A percentile compares a stretch with the other conserved stretches of the same genome.
These are phyloP conservation scores for Penicillium sp. DNA, from an alignment of 2,329 filamentous ascomycete genomes.

Conservation along the genomic window DNA sequence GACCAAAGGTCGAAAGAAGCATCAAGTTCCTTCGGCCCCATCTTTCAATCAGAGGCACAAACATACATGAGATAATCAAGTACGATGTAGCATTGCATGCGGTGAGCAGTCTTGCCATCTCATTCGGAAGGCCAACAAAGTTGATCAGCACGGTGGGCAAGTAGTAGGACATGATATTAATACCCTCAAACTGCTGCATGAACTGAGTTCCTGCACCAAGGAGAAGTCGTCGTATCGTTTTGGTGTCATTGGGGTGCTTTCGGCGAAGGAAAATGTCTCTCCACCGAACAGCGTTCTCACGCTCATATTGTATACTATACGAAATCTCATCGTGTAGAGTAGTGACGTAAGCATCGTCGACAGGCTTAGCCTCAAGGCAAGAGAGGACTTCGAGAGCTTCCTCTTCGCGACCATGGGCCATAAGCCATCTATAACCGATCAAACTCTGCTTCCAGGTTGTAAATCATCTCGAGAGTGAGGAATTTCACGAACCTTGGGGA, in stretches of 20 bases:
- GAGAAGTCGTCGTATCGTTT: conserved; percentile 29
- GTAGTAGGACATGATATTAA: conserved; percentile 48
- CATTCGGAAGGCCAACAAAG: conserved; percentile 56
- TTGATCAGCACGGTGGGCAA: conserved; percentile 62
- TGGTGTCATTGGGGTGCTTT: conserved; percentile 18
- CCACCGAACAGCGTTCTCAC: conserved; percentile 53
- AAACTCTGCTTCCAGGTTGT: too few relatives aligned
- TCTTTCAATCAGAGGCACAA: conserved; percentile 53
- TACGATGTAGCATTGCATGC: conserved; percentile 56
- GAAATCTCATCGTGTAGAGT: conserved; percentile 50
- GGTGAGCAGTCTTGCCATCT: conserved; percentile 57
- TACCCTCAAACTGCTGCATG: conserved; percentile 49
- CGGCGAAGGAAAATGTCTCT: conserved; percentile 48
- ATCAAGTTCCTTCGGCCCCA: conserved; percentile 60
- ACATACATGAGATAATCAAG: too few relatives aligned
- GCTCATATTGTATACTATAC: conserved; percentile 52
- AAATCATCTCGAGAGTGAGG: neutral
- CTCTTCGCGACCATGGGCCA: conserved; percentile 42
- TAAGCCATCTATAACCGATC: conserved; percentile 46
- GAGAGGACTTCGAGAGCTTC: conserved; percentile 49
- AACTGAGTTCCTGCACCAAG: conserved; percentile 57
- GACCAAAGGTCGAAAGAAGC: conserved; percentile 54
- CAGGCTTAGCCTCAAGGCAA: conserved; percentile 49
- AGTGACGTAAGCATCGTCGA: conserved; percentile 49
- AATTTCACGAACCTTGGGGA: conserved; percentile 17